Base-by-base conservation (phyloP, 148 eudicot species). In the Salicornia ramosissima region DNA sequence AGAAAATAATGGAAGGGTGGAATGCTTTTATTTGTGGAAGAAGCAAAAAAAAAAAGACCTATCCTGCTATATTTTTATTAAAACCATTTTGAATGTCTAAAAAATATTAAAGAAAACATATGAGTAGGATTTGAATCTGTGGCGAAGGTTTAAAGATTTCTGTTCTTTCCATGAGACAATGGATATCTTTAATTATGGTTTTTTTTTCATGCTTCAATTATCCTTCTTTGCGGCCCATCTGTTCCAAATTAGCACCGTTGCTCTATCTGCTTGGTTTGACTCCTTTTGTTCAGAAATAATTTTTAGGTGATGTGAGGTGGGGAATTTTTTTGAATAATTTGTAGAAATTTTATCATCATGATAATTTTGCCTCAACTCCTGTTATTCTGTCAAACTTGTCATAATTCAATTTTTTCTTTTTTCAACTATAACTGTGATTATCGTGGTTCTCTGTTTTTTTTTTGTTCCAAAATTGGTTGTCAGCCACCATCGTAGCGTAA, bases 381-480 rank as follows among this genome's bases (percentile, higher is more conserved):
- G 46, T 39, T 9, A 28, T 49, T 15, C 10, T 36, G 30, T 33
- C 60, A 68, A 13, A 56, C 39, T 40, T 24, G 31, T 43, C 9
- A n/a, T n/a, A n/a, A n/a, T n/a, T n/a, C n/a, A n/a, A n/a, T n/a
- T 40, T 60, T 21, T 31, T 68, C 6, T 57, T 49, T 9, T 74
- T 58, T 58, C 29, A 16, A 26, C 31, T 76, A 21, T 24, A 39
- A 64, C 10, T 16, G 1, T 6, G n/a, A 9, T 16, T 33, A 14
- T 29, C 15, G 13, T 64, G 52, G 15, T 53, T 75, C n/a, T 7
- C 0, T 43, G 56, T 13, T 59, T n/a, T 52, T 25, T 58, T 34
- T 64, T 50, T 56, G 63, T 64, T 25, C 30, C 39, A 34, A 68
- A 30, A 25, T 12, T 9, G 56, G 22, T 19, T 62, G 26, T 66